phyloP scores from a whole-genome alignment of 2,329 filamentous ascomycete genomes.

The Neophaeococcomyces aloes region DNA sequence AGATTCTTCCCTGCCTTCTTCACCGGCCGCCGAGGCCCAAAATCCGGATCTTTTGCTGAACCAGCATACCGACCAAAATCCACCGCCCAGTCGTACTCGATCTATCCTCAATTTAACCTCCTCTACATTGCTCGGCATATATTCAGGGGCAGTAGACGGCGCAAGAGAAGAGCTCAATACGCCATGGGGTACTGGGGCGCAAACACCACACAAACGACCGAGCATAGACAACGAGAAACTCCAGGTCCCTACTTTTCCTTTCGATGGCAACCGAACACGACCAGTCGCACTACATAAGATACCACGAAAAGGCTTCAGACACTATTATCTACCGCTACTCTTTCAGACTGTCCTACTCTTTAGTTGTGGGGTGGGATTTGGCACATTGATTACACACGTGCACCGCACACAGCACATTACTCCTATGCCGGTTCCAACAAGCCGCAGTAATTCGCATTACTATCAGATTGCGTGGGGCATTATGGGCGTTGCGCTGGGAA shows the following conservation, averaged over 20 bases:
- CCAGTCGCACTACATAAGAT: not conserved
- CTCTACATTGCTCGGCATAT: conserved; percentile 86
- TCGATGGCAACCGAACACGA: not conserved
- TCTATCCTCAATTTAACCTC: conserved; percentile 80
- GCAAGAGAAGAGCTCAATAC: conserved; percentile 51
- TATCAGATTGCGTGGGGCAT: conserved; percentile 76
- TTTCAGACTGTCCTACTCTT: conserved; percentile 59
- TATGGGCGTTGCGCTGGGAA: conserved; percentile 66
- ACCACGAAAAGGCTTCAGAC: conserved; percentile 29
- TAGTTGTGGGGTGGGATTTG: conserved; percentile 70
- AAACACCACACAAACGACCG: conserved; percentile 49
- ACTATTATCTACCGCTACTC: conserved; percentile 43
- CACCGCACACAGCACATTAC: conserved; percentile 58
- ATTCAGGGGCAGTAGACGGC: conserved; percentile 55
- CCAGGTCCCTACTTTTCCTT: conserved; percentile 15
- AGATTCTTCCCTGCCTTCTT: conserved; percentile 33
- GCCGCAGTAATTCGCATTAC: conserved; percentile 47
- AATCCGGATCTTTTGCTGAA: conserved; percentile 27
- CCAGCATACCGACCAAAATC: conserved; percentile 20
- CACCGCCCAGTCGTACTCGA: conserved; percentile 54
- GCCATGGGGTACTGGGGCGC: conserved; percentile 68
- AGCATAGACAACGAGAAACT: conserved; percentile 34
- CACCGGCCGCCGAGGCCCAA: conserved; percentile 28
- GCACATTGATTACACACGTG: conserved; percentile 66
- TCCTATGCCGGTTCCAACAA: conserved; percentile 49